phyloP scores from a whole-genome alignment of 768 basidiomycete species.

The Boletus huronensis region DNA sequence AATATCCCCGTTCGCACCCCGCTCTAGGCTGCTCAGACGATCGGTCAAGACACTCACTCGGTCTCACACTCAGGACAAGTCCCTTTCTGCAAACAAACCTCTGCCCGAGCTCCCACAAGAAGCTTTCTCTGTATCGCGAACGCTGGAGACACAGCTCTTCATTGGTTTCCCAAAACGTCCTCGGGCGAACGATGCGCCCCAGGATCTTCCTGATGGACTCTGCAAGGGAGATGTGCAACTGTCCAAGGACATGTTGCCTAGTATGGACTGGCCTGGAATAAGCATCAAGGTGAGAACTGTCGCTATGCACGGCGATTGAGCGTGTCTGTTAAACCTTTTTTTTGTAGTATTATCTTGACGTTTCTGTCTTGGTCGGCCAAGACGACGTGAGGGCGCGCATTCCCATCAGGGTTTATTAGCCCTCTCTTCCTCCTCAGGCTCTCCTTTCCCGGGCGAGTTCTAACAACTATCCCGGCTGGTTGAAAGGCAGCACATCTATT shows the following conservation, averaged over 20 bases:
- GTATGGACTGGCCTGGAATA: slow-evolving; percentile 63
- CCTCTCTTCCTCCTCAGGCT: neutral
- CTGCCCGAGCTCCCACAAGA: slow-evolving; percentile 25
- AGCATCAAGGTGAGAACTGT: slow-evolving; percentile 55
- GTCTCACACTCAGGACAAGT: slow-evolving; percentile 10
- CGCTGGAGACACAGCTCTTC: slow-evolving; percentile 41
- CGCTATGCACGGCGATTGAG: slow-evolving; percentile 6
- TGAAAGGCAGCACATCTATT: too few species aligned
- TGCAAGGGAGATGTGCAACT: slow-evolving; percentile 57
- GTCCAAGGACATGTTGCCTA: slow-evolving; percentile 57
- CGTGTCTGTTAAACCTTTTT: neutral
- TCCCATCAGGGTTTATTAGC: slow-evolving; percentile 54
- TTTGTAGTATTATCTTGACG: slow-evolving; percentile 66
- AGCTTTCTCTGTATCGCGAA: slow-evolving; percentile 20
- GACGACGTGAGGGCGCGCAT: slow-evolving; percentile 61
- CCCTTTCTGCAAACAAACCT: slow-evolving; percentile 18
- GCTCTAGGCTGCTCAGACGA: slow-evolving; percentile 30
- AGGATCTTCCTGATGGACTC: slow-evolving; percentile 63
- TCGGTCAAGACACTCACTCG: slow-evolving; percentile 24
- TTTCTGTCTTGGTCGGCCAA: slow-evolving; percentile 62
- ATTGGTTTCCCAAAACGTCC: slow-evolving; percentile 74
- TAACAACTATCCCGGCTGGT: neutral
- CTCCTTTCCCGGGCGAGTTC: neutral
- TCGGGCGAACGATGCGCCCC: slow-evolving; percentile 42
- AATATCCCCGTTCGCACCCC: slow-evolving; percentile 5